Evolutionary conservation across 495 filamentous ascomycete species (phyloP), one percentile per base, ranked within the genome.

Genomic region (Cenococcum geophilum): DNA sequence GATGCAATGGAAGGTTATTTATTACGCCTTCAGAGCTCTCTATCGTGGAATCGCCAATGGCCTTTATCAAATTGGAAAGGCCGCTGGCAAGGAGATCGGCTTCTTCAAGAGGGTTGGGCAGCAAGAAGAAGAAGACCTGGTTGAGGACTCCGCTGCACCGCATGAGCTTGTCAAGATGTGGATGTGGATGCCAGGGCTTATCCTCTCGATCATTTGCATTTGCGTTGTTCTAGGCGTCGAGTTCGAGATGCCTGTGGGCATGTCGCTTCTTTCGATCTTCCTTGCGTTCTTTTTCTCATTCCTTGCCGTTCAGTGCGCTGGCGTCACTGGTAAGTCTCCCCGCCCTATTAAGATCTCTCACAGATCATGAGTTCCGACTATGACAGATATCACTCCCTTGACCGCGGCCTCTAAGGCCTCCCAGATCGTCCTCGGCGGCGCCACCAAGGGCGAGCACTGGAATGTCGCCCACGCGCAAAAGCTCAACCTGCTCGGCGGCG

Each of bases 221-320:
- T 84, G 82, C 68, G 69, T 87, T 47, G 77, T 88, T 62, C 77
- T 83, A 66, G 77, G 77, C 47, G 73, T 85, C 20, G 81, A 86
- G 70, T 86, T 79, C 72, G 76, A 81, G 3, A 84, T 84, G 76
- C 73, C 82, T 59, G 76, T 82, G 5, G 84, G 84, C 40, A 72
- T 83, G 58, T 82, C 81, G 14, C 74, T 88, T 53, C 74, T 88
- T 34, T 80, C 84, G 25, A 75, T 81, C 63, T 37, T 87, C 32
- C 73, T 88, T 27, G 82, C 83, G 50, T 84, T 87, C 76, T 70
- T 87, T 69, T 87, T 87, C 71, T 81, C 83, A 14, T 88, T 87
- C 75, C 73, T 88, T 48, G 82, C 81, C 59, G 84, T 86, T 64
- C 83, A 87, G 70, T 81, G 82, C 68, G 80, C 80, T 16, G 78